Conservation (phyloP, 2,329 filamentous ascomycete genomes). For the Alternaria panax region DNA sequence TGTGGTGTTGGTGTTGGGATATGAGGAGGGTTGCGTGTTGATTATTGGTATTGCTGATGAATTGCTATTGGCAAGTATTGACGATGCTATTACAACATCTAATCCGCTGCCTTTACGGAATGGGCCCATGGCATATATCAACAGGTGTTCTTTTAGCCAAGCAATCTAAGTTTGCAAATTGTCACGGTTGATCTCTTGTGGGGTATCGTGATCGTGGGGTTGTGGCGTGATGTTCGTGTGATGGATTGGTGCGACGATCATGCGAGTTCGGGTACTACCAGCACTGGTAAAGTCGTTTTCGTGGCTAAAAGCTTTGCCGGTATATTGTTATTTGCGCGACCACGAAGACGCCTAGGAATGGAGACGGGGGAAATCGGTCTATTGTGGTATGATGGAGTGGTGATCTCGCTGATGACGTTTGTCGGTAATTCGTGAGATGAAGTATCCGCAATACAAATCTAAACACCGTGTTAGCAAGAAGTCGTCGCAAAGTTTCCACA, state of each 20-base stretch:
- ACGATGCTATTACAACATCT: constrained; percentile 32
- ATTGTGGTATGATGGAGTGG: background rate
- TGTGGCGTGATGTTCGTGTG: constrained; percentile 46
- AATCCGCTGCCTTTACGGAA: constrained; percentile 23
- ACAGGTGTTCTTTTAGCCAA: constrained; percentile 3
- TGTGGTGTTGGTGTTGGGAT: background rate
- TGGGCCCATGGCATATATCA: constrained; percentile 31
- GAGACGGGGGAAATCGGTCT: background rate
- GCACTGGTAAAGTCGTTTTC: constrained; percentile 11
- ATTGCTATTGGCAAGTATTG: constrained; percentile 9
- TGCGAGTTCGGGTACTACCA: constrained; percentile 22
- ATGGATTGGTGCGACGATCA: constrained; percentile 31
- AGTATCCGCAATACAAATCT: background rate
- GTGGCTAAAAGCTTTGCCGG: constrained; percentile 32
- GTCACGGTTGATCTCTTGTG: constrained; percentile 8
- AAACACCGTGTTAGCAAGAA: background rate
- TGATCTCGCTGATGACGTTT: background rate
- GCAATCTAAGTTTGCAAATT: background rate
- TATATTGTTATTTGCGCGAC: constrained; percentile 21
- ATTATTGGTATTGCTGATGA: constrained; percentile 6
- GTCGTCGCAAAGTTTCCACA: background rate
- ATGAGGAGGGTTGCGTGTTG: background rate
- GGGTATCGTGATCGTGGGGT: constrained; percentile 29
- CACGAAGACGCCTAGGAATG: constrained; percentile 12
- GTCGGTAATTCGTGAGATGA: background rate